These are phyloP conservation scores for Purpureocillium takamizusanense DNA, from an alignment of 2,329 filamentous ascomycete species.

Conservation along the genomic window DNA sequence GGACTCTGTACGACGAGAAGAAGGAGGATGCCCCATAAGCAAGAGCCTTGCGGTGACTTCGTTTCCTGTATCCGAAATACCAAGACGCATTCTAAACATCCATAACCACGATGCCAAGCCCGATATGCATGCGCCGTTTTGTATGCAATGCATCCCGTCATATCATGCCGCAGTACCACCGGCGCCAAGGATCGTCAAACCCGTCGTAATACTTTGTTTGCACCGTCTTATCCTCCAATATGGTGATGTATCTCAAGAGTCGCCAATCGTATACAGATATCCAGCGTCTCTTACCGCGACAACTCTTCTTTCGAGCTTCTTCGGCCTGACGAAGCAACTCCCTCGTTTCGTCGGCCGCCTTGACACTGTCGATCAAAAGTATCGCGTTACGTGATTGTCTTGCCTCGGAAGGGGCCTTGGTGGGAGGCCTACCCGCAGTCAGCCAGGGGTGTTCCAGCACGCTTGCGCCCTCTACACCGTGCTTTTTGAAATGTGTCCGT, in stretches of 20 bases:
- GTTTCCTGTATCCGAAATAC: background rate
- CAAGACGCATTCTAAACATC: too few species aligned
- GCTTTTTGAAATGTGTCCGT: constrained; percentile 28
- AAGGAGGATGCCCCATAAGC: background rate
- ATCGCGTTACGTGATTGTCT: constrained; percentile 13
- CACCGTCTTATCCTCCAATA: constrained; percentile 24
- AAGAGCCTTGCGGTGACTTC: background rate
- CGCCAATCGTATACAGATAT: constrained; percentile 39
- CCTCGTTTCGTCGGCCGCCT: constrained; percentile 18
- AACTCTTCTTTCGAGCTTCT: constrained; percentile 13
- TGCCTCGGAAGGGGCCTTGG: background rate
- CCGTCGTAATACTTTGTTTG: constrained; percentile 22
- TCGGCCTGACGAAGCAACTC: constrained; percentile 24
- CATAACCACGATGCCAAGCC: too few species aligned
- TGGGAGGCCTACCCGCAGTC: too few species aligned
- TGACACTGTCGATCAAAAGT: constrained; percentile 32
- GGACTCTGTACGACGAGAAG: constrained; percentile 41
- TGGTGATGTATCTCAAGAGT: constrained; percentile 29
- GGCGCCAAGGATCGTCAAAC: constrained; percentile 31
- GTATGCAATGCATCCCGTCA: constrained; percentile 10
- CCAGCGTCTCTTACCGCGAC: constrained; percentile 20
- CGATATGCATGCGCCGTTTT: too few species aligned
- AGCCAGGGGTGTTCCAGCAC: constrained; percentile 27
- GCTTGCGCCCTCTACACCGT: constrained; percentile 28
- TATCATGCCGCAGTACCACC: constrained; percentile 33